These are phyloP conservation scores for Colletotrichum sp. DNA, from an alignment of 2,329 filamentous ascomycete genomes.

Conservation along the genomic window DNA sequence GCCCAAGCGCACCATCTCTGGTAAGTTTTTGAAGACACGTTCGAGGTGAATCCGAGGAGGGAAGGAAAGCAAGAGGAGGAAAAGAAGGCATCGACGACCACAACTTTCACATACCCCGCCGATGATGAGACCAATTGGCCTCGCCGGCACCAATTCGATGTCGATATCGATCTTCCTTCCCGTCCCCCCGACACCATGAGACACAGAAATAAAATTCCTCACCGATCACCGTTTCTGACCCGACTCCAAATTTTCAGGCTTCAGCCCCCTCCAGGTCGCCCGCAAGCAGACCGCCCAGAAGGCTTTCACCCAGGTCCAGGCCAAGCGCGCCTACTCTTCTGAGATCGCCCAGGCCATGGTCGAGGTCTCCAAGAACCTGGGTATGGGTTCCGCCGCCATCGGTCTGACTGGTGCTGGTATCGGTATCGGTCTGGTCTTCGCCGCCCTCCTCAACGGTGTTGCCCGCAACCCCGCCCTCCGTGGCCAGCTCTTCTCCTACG, in stretches of 20 bases:
- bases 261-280: constrained; percentile 73
- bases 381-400: constrained; percentile 89
- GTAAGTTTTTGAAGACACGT: constrained; percentile 53
- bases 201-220: not conserved
- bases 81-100: constrained; percentile 2
- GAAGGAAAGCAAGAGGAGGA: constrained; percentile 10
- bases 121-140: constrained; percentile 35
- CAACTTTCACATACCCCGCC: not conserved
- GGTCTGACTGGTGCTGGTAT: constrained; percentile 93
- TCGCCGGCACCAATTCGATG: constrained; percentile 12
- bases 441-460: constrained; percentile 85
- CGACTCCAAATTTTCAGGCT: constrained; percentile 46
- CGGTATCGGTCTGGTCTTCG: constrained; percentile 95
- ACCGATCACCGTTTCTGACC: constrained; percentile 29
- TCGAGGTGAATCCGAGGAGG: not conserved
- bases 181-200: not conserved
- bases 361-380: constrained; percentile 89
- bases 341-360: constrained; percentile 89
- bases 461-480: constrained; percentile 94
- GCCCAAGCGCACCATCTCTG: constrained; percentile 79
- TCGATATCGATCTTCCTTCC: constrained; percentile 8
- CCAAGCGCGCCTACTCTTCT: constrained; percentile 81
- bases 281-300: constrained; percentile 73
- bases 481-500: constrained; percentile 95
- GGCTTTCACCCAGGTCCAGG: constrained; percentile 62